Conservation (phyloP, 2,329 filamentous ascomycete genomes). For the Colletotrichum sp. region DNA sequence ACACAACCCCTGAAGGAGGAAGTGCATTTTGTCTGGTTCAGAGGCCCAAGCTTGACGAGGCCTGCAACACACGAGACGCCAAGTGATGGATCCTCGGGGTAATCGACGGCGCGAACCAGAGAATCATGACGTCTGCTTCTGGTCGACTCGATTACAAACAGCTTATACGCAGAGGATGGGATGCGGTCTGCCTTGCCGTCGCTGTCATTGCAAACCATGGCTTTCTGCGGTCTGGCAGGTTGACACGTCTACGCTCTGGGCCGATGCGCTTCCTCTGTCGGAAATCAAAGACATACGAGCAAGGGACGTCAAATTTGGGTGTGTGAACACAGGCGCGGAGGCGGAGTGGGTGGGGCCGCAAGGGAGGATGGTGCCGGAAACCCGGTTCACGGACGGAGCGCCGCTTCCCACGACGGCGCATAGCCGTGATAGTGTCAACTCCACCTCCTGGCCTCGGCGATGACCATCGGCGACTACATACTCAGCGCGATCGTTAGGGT, state of each 20-base stretch:
- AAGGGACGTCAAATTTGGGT: constrained; percentile 2
- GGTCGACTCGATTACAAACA: background rate
- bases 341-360: constrained; percentile 6
- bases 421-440: background rate
- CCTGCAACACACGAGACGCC: background rate
- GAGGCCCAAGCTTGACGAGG: background rate
- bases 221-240: background rate
- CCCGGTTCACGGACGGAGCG: background rate
- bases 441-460: background rate
- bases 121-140: background rate
- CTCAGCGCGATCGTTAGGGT: background rate
- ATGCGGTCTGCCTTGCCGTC: background rate
- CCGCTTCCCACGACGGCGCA: background rate
- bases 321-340: background rate
- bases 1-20: background rate
- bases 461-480: background rate
- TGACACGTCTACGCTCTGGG: background rate
- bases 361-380: background rate
- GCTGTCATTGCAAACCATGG: background rate
- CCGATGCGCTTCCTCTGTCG: background rate
- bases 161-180: background rate
- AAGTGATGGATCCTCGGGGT: background rate
- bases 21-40: background rate
- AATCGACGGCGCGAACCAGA: background rate
- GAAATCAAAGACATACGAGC: background rate